Percentiles rank a stretch among this genome's conserved stretches.
Evolutionary conservation across 2,329 filamentous ascomycete genomes (phyloP).

Genomic region (Exophiala oligosperma): DNA sequence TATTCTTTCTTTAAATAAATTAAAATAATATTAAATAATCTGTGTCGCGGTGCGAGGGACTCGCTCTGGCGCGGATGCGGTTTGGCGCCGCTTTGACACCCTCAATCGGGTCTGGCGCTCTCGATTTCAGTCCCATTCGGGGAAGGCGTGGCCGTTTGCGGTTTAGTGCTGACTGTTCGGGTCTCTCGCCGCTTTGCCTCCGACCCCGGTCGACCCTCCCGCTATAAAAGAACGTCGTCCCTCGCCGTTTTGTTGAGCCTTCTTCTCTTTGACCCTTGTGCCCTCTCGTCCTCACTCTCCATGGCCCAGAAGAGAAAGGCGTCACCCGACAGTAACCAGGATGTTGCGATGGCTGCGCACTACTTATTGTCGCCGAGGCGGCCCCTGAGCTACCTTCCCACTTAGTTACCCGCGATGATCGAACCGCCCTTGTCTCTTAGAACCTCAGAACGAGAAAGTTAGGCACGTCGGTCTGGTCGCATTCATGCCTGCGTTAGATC

Average conservation of each 20-base stretch:
- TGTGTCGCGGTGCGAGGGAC: conserved; percentile 1
- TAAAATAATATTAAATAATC: background rate
- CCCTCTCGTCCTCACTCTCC: background rate
- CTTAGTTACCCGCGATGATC: background rate
- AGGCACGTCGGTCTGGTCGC: background rate
- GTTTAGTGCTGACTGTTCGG: conserved; percentile 2
- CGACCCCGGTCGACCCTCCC: background rate
- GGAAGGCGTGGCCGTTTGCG: background rate
- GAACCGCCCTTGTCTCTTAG: background rate
- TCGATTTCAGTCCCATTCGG: background rate
- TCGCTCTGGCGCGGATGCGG: background rate
- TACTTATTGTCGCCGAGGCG: background rate
- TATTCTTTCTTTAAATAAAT: no score
- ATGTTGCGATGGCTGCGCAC: background rate
- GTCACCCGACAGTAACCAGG: background rate
- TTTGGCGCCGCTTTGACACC: conserved; percentile 5
- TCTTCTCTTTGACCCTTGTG: background rate
- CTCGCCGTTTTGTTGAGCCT: conserved; percentile 3
- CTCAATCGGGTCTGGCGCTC: conserved; percentile 1
- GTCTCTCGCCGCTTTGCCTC: conserved; percentile 6
- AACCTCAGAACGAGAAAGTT: background rate
- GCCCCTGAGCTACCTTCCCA: background rate
- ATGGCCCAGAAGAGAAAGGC: background rate
- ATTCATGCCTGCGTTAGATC: background rate
- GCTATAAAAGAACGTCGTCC: conserved; percentile 5